Conservation (phyloP, 345 rosid genomes). For the Hibiscus syriacus region DNA sequence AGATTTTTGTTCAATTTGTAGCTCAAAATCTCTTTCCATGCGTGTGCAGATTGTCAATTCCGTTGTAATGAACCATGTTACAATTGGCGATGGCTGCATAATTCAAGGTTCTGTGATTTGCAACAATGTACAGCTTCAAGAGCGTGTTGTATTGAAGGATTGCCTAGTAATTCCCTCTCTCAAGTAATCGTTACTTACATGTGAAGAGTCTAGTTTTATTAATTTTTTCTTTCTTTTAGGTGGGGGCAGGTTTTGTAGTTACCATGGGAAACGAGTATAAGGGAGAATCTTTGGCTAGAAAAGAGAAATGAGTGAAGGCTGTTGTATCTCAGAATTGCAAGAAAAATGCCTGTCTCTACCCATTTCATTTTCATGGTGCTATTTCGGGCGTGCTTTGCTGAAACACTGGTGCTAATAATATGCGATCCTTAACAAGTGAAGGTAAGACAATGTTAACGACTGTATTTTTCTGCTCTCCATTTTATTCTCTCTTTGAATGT, state of each 20-base stretch:
- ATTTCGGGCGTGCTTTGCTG: background rate
- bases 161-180: constrained; percentile 57
- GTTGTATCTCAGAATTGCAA: background rate
- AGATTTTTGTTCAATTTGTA: background rate
- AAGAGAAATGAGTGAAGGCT: constrained; percentile 33
- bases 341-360: background rate
- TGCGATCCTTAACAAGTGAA: constrained; percentile 5
- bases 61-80: constrained; percentile 78
- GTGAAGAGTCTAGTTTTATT: background rate
- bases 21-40: constrained; percentile 1
- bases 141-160: constrained; percentile 71
- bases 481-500: background rate
- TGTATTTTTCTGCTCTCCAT: background rate
- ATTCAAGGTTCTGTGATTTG: constrained; percentile 92
- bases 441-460: background rate
- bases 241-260: constrained; percentile 77
- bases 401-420: constrained; percentile 3
- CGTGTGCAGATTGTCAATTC: constrained; percentile 74
- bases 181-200: background rate
- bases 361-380: constrained; percentile 1
- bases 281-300: constrained; percentile 80
- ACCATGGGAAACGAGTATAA: constrained; percentile 60
- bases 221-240: constrained; percentile 28
- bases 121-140: constrained; percentile 90
- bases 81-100: constrained; percentile 86